These are phyloP conservation scores for Orobanche coerulescens DNA, from an alignment of 257 asterid genomes.

Conservation along the genomic window DNA sequence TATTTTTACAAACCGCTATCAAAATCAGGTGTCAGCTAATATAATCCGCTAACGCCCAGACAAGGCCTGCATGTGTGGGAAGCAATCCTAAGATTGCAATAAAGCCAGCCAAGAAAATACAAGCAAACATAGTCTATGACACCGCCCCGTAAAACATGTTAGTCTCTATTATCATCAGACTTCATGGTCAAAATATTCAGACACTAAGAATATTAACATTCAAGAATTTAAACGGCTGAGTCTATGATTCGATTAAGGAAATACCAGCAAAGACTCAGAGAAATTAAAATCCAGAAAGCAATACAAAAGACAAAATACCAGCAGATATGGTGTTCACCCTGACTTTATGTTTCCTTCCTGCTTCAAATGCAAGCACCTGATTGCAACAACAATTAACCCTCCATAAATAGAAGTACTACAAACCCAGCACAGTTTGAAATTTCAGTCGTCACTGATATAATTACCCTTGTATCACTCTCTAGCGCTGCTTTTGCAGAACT, in stretches of 20 bases:
- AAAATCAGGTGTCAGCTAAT: no score
- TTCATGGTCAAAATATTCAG: neutral
- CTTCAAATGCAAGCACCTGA: neutral
- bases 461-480: neutral
- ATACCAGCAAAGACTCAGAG: neutral
- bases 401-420: neutral
- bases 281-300: conserved; percentile 8
- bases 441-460: conserved; percentile 5
- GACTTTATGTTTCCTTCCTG: neutral
- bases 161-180: neutral
- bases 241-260: neutral
- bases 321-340: conserved; percentile 3
- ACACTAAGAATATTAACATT: neutral
- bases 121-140: neutral
- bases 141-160: neutral
- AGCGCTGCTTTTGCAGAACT: neutral
- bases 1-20: no score
- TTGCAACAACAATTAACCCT: conserved; percentile 4
- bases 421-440: neutral
- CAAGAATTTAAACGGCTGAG: neutral
- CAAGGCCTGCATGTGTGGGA: no score
- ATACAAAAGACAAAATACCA: neutral
- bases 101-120: neutral
- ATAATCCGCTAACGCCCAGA: no score
- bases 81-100: neutral